Conservation (phyloP, 2,329 filamentous ascomycete species). For the Penicillium sp. region DNA sequence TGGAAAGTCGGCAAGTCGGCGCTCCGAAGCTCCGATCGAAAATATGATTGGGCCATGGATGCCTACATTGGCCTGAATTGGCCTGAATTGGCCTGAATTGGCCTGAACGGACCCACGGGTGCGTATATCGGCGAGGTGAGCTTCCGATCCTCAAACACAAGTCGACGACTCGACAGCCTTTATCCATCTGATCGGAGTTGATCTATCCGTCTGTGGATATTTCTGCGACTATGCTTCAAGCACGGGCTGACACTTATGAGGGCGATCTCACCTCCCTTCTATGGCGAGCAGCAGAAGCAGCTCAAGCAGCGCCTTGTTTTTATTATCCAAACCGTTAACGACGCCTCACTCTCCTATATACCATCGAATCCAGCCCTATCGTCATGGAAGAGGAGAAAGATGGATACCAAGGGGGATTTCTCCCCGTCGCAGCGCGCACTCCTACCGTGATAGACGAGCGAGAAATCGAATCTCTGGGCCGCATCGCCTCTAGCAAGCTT, state of each 20-base stretch:
- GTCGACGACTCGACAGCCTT: background rate
- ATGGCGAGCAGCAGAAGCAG: background rate
- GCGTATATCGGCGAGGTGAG: background rate
- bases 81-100: background rate
- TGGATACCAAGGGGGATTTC: constrained; percentile 15
- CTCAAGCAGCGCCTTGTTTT: background rate
- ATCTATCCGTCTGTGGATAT: background rate
- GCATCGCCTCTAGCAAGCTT: constrained; percentile 28
- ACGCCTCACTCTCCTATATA: too few relatives aligned
- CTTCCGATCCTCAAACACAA: constrained; percentile 1
- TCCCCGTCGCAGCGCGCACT: constrained; percentile 18
- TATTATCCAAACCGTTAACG: background rate
- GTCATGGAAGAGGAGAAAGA: constrained; percentile 15
- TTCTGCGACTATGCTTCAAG: background rate
- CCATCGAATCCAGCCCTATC: background rate
- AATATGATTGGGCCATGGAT: background rate
- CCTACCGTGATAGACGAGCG: constrained; percentile 18
- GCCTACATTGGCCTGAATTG: background rate
- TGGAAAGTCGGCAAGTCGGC: background rate
- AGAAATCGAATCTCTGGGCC: constrained; percentile 18
- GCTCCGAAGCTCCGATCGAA: background rate
- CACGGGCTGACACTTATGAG: background rate
- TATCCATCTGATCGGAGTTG: background rate
- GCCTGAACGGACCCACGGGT: background rate
- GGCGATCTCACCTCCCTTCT: background rate